phyloP scores from a whole-genome alignment of 1,284 basidiomycete genomes.

The Bondarzewia mesenterica region DNA sequence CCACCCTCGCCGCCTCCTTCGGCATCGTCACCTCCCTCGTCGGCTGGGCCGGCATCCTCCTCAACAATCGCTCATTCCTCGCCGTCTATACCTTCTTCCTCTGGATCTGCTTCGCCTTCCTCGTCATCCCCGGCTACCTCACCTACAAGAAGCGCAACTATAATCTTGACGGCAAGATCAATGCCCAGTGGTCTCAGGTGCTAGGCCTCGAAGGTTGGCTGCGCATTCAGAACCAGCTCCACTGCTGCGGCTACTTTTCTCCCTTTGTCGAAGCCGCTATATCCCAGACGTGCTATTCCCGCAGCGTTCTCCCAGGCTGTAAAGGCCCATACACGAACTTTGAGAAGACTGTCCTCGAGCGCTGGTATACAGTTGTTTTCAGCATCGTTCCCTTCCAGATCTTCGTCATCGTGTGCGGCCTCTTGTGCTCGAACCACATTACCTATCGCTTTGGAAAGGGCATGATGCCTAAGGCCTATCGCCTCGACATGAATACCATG shows the following conservation, averaged over 20 bases:
- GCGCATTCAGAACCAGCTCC: conserved; percentile 47
- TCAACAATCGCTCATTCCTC: conserved; percentile 60
- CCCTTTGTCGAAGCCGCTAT: conserved; percentile 53
- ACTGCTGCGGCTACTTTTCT: conserved; percentile 55
- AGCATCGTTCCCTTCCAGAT: conserved; percentile 45
- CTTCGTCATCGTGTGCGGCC: conserved; percentile 37
- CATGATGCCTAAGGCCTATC: conserved; percentile 56
- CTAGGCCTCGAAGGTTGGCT: conserved; percentile 41
- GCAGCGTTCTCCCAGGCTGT: conserved; percentile 48
- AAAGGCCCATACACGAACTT: conserved; percentile 46
- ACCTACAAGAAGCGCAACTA: conserved; percentile 54
- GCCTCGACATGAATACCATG: conserved; percentile 48
- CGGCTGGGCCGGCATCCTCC: conserved; percentile 54
- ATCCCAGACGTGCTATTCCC: conserved; percentile 49
- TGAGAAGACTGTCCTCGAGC: conserved; percentile 37
- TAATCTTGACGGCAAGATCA: conserved; percentile 59
- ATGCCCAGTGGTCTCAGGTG: conserved; percentile 46
- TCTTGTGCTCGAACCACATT: conserved; percentile 56
- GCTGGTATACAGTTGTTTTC: conserved; percentile 52
- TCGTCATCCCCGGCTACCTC: conserved; percentile 53
- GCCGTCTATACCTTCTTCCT: conserved; percentile 49
- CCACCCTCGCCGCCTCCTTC: conserved; percentile 42
- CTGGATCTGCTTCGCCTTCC: conserved; percentile 51
- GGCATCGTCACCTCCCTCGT: conserved; percentile 47
- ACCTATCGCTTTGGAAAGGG: conserved; percentile 64